Evolutionary conservation across 2,329 filamentous ascomycete genomes (phyloP).

Genomic region (Hysterium pulicare): DNA sequence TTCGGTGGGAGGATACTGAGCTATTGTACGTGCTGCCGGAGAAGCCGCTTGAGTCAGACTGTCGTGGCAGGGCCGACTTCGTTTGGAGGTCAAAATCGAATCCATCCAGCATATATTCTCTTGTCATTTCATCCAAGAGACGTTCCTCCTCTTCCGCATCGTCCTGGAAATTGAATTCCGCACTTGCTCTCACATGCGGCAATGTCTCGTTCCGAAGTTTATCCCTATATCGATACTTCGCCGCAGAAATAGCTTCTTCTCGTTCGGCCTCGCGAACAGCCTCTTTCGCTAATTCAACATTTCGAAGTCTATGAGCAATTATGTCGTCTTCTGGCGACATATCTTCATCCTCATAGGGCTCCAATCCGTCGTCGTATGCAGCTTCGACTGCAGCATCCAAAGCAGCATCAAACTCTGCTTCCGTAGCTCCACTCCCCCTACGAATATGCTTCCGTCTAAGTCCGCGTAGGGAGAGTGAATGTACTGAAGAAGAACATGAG

Average conservation of each 20-base stretch:
- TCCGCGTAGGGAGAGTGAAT: slow-evolving; percentile 72
- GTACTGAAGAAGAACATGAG: slow-evolving; percentile 68
- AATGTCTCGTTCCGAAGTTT: slow-evolving; percentile 46
- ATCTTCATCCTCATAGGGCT: slow-evolving; percentile 60
- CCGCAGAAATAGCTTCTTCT: slow-evolving; percentile 62
- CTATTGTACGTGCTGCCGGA: slow-evolving; percentile 80
- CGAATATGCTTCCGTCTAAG: slow-evolving; percentile 68
- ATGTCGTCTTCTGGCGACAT: slow-evolving; percentile 34
- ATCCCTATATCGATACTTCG: slow-evolving; percentile 57
- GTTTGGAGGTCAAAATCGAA: slow-evolving; percentile 71
- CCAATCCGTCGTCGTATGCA: slow-evolving; percentile 88
- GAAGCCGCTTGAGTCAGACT: slow-evolving; percentile 77
- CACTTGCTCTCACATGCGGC: slow-evolving; percentile 37
- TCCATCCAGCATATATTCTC: slow-evolving; percentile 76
- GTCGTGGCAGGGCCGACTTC: slow-evolving; percentile 67
- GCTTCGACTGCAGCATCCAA: slow-evolving; percentile 94
- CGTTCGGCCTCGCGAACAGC: slow-evolving; percentile 69
- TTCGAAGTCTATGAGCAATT: slow-evolving; percentile 44
- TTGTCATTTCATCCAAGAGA: slow-evolving; percentile 79
- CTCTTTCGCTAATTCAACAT: slow-evolving; percentile 73
- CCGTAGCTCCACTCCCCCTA: slow-evolving; percentile 66
- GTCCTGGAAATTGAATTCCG: slow-evolving; percentile 31
- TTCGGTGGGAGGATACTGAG: slow-evolving; percentile 69
- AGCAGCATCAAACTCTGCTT: slow-evolving; percentile 90
- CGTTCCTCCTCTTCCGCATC: slow-evolving; percentile 50